phyloP scores from a whole-genome alignment of 306 rosid genomes.

The Lupinus albus region DNA sequence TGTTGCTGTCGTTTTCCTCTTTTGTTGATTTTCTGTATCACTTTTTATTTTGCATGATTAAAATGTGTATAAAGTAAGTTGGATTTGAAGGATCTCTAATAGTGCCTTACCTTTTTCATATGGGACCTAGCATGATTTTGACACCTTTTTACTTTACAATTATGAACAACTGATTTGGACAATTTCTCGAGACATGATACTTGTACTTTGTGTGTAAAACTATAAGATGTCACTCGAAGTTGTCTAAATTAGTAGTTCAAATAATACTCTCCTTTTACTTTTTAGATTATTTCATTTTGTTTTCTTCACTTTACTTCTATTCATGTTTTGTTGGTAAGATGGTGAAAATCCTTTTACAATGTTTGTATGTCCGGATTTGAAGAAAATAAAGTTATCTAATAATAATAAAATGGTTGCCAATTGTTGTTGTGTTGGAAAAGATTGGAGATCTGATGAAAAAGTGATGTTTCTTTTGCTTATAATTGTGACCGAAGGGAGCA shows the following conservation, averaged over 20 bases:
- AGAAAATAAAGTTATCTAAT: background rate
- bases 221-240: background rate
- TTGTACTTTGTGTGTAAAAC: background rate
- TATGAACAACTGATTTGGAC: background rate
- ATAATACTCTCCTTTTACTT: no score
- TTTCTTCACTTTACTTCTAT: slow-evolving; percentile 9
- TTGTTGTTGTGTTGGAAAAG: slow-evolving; percentile 8
- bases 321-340: slow-evolving; percentile 18
- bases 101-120: slow-evolving; percentile 46
- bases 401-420: slow-evolving; percentile 12
- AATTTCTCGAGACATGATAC: background rate
- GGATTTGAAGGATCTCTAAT: slow-evolving; percentile 53
- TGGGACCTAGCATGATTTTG: slow-evolving; percentile 32
- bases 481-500: no score
- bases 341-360: background rate
- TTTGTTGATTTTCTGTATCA: slow-evolving; percentile 27
- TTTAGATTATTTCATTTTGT: no score
- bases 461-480: no score
- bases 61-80: slow-evolving; percentile 47
- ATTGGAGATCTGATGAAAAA: slow-evolving; percentile 7
- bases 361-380: background rate
- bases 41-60: slow-evolving; percentile 22
- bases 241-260: background rate
- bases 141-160: background rate
- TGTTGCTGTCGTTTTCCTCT: slow-evolving; percentile 31